These are phyloP conservation scores for Leptographium wingfieldii DNA, from an alignment of 2,329 filamentous ascomycete species.

Conservation along the genomic window DNA sequence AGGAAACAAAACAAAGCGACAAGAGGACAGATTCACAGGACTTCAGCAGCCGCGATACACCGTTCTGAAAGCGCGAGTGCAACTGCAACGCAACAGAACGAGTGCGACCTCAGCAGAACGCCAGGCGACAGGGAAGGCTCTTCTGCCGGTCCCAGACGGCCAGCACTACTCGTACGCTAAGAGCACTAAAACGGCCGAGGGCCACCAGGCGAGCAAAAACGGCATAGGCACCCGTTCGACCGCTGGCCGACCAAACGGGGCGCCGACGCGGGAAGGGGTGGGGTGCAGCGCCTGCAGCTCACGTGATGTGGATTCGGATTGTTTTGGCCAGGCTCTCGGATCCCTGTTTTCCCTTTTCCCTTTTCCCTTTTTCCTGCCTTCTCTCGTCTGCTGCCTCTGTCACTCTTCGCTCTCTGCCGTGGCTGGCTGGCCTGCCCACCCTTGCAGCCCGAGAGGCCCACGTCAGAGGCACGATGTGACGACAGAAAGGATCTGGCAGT, in stretches of 20 bases:
- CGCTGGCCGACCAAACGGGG: slow-evolving; percentile 9
- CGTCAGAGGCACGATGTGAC: background rate
- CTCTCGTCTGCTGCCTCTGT: background rate
- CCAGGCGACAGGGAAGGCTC: background rate
- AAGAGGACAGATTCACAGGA: no score
- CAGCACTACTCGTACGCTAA: slow-evolving; percentile 1
- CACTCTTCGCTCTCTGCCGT: background rate
- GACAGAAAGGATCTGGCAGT: background rate
- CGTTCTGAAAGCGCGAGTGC: no score
- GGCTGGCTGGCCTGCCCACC: background rate
- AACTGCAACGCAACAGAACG: no score
- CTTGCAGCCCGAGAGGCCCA: background rate
- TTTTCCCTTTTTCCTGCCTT: no score
- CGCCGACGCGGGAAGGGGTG: slow-evolving; percentile 9
- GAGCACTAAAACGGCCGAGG: slow-evolving; percentile 2
- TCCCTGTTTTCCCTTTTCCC: no score
- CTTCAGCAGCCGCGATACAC: no score
- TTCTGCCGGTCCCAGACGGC: background rate
- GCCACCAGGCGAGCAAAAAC: slow-evolving; percentile 7
- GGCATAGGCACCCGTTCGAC: slow-evolving; percentile 12
- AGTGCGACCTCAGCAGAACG: background rate
- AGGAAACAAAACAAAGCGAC: no score
- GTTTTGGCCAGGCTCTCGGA: background rate
- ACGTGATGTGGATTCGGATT: slow-evolving; percentile 8
- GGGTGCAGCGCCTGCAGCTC: slow-evolving; percentile 8